Evolutionary conservation across 495 filamentous ascomycete genomes (phyloP).

Genomic region (Neurospora intermedia): DNA sequence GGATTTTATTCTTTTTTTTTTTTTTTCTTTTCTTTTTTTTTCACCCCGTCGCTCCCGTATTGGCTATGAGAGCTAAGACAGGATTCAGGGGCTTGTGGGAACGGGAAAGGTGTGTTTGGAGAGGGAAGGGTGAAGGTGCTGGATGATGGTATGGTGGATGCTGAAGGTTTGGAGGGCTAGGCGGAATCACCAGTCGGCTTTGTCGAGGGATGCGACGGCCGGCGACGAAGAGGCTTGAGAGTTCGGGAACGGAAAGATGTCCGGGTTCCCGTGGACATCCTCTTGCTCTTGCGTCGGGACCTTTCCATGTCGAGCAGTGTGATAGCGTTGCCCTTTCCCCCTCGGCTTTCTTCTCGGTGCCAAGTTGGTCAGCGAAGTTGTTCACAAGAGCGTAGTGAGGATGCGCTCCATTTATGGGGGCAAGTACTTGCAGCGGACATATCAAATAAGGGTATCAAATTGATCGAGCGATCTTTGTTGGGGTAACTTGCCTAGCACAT

Average conservation of each 20-base stretch:
- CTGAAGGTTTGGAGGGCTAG: not conserved
- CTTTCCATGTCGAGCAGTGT: not conserved
- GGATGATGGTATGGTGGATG: not conserved
- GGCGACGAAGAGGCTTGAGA: not conserved
- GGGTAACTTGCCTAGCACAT: not conserved
- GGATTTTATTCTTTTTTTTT: not conserved
- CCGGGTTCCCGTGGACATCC: not conserved
- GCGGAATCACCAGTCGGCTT: not conserved
- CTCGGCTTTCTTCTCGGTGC: not conserved
- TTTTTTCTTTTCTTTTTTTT: not conserved
- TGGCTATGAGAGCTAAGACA: not conserved
- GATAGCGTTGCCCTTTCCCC: not conserved
- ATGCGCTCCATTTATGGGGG: not conserved
- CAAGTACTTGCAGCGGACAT: not conserved
- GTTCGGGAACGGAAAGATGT: not conserved
- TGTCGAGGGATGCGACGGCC: not conserved
- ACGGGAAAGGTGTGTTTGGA: not conserved
- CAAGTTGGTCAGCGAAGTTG: not conserved
- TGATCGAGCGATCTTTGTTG: not conserved
- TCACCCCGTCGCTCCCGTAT: not conserved
- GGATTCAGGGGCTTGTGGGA: not conserved
- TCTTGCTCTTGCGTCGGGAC: not conserved
- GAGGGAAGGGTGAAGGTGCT: not conserved
- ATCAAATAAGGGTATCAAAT: not conserved
- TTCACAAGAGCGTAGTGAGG: not conserved